Evolutionary conservation across 169 alveolate genomes (phyloP).

Genomic region (Eimeria necatrix): DNA sequence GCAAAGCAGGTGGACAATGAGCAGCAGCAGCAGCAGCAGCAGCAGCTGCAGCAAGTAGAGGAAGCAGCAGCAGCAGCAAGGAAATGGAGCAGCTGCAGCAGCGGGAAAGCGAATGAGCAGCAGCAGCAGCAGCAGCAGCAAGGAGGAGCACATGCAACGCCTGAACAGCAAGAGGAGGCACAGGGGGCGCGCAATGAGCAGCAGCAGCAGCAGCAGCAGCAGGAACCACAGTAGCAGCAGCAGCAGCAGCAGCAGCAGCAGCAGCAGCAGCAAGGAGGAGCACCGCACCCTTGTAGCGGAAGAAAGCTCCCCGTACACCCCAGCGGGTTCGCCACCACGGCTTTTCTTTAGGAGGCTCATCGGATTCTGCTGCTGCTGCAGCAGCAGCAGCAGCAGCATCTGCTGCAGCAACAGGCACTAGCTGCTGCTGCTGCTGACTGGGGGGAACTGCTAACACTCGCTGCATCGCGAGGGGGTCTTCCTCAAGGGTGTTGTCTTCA

Average conservation of each 20-base stretch:
- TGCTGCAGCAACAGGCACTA: neutral
- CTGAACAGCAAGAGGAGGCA: neutral
- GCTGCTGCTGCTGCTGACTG: slow-evolving; percentile 60
- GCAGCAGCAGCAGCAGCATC: neutral
- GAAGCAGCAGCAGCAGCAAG: too few relatives aligned
- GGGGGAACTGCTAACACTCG: neutral
- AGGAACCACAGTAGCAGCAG: too few relatives aligned
- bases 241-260: too few relatives aligned
- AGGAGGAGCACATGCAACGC: neutral
- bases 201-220: too few relatives aligned
- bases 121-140: too few relatives aligned
- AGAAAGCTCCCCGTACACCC: slow-evolving; percentile 8
- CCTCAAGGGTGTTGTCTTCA: neutral
- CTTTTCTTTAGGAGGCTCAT: neutral
- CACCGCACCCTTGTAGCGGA: slow-evolving; percentile 50
- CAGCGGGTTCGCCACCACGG: slow-evolving; percentile 59
- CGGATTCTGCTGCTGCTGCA: slow-evolving; percentile 8
- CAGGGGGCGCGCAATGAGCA: neutral
- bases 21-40: too few relatives aligned
- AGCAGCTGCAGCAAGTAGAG: too few relatives aligned
- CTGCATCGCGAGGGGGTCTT: neutral
- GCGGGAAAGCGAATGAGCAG: too few relatives aligned
- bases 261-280: too few relatives aligned
- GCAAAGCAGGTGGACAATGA: too few relatives aligned
- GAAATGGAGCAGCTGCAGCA: too few relatives aligned